Percentiles rank a stretch among this genome's conserved stretches.
Evolutionary conservation across 2,329 filamentous ascomycete species (phyloP).

Genomic region (Simplicillium sp.): DNA sequence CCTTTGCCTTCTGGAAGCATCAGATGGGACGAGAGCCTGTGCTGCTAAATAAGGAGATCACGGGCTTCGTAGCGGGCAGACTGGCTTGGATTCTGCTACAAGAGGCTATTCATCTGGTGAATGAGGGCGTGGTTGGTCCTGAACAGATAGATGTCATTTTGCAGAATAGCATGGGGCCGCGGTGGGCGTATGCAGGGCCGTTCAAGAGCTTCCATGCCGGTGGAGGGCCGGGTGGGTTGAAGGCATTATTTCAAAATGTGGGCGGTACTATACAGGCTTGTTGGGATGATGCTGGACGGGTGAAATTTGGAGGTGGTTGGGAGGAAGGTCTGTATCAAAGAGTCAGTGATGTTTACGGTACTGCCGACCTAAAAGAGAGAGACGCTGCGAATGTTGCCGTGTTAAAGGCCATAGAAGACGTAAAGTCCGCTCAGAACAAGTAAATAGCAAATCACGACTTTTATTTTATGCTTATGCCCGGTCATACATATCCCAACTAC

Average conservation of each 20-base stretch:
- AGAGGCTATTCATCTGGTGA: conserved; percentile 1
- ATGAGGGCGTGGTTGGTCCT: not conserved
- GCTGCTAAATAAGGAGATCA: not conserved
- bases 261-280: not conserved
- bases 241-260: not conserved
- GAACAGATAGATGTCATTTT: not conserved
- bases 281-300: conserved; percentile 1
- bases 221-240: not conserved
- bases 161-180: conserved; percentile 1
- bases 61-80: not conserved
- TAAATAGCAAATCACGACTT: not conserved
- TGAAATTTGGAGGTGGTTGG: not conserved
- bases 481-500: conserved; percentile 48
- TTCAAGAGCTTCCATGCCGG: conserved; percentile 1
- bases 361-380: not conserved
- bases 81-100: conserved; percentile 1
- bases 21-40: conserved; percentile 1
- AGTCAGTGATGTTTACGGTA: not conserved
- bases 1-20: conserved; percentile 1
- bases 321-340: not conserved
- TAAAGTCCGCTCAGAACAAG: not conserved
- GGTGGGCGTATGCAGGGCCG: conserved; percentile 2
- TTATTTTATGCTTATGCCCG: conserved; percentile 16
- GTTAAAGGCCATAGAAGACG: not conserved
- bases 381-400: conserved; percentile 1